A percentile compares a stretch with the other conserved stretches of the same genome.
Evolutionary conservation across 805 yeast genomes (phyloP).

Genomic region (Candida xiaguanensis): DNA sequence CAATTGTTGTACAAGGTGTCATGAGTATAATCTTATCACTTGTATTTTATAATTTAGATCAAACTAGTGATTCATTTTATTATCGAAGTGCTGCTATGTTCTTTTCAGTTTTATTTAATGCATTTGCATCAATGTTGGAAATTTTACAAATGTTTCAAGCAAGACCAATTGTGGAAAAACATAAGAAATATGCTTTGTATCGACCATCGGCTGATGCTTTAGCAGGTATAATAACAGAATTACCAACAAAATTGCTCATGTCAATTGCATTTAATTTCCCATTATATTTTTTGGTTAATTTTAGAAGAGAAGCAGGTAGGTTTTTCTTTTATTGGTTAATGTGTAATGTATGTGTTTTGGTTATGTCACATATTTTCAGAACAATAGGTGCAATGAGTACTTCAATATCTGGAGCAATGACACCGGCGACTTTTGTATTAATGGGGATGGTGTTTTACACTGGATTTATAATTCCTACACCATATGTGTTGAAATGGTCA

Average conservation of each 20-base stretch:
- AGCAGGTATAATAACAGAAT: conserved; percentile 54
- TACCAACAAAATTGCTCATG: conserved; percentile 52
- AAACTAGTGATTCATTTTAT: conserved; percentile 52
- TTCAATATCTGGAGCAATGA: conserved; percentile 38
- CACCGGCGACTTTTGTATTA: conserved; percentile 41
- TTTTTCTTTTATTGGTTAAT: conserved; percentile 36
- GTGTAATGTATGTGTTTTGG: conserved; percentile 26
- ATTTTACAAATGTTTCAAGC: conserved; percentile 54
- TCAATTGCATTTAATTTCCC: conserved; percentile 26
- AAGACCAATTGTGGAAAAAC: conserved; percentile 66
- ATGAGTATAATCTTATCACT: conserved; percentile 54
- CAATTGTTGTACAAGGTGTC: conserved; percentile 47
- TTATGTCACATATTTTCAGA: conserved; percentile 40
- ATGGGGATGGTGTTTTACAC: conserved; percentile 55
- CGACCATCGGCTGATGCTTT: conserved; percentile 72
- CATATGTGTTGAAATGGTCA: conserved; percentile 60
- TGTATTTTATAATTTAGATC: conserved; percentile 48
- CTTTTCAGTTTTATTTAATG: conserved; percentile 57
- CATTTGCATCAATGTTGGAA: conserved; percentile 57
- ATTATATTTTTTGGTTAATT: conserved; percentile 36
- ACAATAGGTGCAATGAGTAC: conserved; percentile 40
- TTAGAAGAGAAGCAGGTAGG: conserved; percentile 33
- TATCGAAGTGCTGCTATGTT: conserved; percentile 62
- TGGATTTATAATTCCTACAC: conserved; percentile 40
- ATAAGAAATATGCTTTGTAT: conserved; percentile 65